phyloP scores from a whole-genome alignment of 2,329 filamentous ascomycete genomes.

The Nemania abortiva region DNA sequence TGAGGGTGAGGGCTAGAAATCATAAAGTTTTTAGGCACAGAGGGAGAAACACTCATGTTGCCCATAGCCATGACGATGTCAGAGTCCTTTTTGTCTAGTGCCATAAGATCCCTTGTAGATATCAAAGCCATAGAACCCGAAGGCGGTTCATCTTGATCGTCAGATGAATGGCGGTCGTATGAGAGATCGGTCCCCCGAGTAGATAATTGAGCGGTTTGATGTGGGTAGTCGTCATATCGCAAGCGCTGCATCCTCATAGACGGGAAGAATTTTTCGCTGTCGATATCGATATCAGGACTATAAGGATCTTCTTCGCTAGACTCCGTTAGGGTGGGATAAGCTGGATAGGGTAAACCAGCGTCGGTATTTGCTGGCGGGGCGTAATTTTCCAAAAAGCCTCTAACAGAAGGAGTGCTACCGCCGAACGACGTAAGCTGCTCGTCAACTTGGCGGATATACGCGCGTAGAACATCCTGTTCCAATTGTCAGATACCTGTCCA shows the following conservation, averaged over 20 bases:
- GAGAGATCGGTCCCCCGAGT: conserved; percentile 46
- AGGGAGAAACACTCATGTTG: conserved; percentile 50
- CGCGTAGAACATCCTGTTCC: conserved; percentile 67
- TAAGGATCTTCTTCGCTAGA: conserved; percentile 54
- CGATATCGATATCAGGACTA: conserved; percentile 48
- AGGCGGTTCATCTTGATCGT: conserved; percentile 52
- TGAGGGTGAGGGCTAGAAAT: conserved; percentile 53
- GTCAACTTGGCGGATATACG: conserved; percentile 71
- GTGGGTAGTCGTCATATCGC: conserved; percentile 50
- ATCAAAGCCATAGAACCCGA: conserved; percentile 61
- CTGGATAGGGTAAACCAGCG: conserved; percentile 43
- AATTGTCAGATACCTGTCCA: conserved; percentile 10
- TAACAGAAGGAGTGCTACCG: conserved; percentile 62
- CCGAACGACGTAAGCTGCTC: conserved; percentile 59
- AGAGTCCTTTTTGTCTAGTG: conserved; percentile 55
- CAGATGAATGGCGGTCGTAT: conserved; percentile 54
- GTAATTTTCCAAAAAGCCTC: conserved; percentile 63
- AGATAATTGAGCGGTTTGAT: conserved; percentile 40
- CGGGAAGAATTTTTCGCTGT: conserved; percentile 58
- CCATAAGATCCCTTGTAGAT: conserved; percentile 66
- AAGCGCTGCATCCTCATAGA: conserved; percentile 56
- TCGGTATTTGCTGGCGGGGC: conserved; percentile 50
- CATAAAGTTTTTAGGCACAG: conserved; percentile 50
- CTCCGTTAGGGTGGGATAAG: conserved; percentile 39
- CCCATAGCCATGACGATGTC: conserved; percentile 60